Base-by-base conservation (phyloP, 148 eudicot species). In the Rhododendron ferrugineum region DNA sequence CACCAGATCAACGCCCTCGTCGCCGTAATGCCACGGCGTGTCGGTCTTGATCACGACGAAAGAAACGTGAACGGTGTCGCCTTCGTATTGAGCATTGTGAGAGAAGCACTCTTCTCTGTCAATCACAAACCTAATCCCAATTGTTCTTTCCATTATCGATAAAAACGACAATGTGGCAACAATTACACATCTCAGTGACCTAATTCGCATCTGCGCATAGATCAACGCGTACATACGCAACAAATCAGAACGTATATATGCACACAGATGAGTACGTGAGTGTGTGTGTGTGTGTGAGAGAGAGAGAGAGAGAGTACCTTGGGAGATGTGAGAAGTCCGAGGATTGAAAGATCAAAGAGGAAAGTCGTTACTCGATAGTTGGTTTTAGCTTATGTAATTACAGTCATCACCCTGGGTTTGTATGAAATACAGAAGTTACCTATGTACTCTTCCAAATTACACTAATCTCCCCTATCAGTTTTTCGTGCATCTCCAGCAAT, bases 61-160 rank as follows among this genome's bases (percentile, higher is more conserved):
- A 11, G 99, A 95, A 30, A 86, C 93, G 79, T 92, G 94, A 78
- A 96, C 94, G 6, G 91, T 93, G 49, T 91, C 94, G 84, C 93
- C 91, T 28, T 94, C 95, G 58, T 90, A 91, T 79, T 94, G 94
- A 47, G 92, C 98, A 47, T 95, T 93, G 86, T 95, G 99, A 20
- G 99, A 92, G 85, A 92, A 91, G 77, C 99, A 96, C 88, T 96
- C 99, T 80, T 93, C 97, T 83, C 97, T 92, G 47, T 96, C 99
- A 34, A 96, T 91, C 84, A 94, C 96, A 87, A 96, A 90, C 88
- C 99, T 90, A 46, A 96, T 92, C 72, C 97, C 94, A 50, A 86
- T 72, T 32, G 85, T 91, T 68, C 84, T 88, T 83, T 60, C 77
- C n/a, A 91, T 46, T 50, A 85, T 84, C 68, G 47, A 79, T 22